A percentile compares a stretch with the other conserved stretches of the same genome.
These are phyloP conservation scores for Ulvella scutata DNA, from an alignment of 139 green algal species.

Conservation along the genomic window DNA sequence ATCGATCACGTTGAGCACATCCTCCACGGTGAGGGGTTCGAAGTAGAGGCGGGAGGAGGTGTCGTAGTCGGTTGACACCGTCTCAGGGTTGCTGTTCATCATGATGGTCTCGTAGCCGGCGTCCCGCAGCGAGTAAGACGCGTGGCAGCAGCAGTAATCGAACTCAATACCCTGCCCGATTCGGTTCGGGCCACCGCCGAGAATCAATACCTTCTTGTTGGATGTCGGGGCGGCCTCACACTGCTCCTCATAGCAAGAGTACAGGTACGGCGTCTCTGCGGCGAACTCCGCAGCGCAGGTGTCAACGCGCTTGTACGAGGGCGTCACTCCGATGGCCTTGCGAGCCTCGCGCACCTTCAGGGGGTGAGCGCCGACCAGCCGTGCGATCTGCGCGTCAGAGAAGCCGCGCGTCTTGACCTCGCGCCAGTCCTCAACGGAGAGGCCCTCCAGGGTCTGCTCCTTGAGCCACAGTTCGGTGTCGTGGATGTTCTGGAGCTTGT, in stretches of 20 bases:
- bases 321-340: conserved; percentile 54
- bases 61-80: conserved; percentile 97
- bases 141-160: conserved; percentile 99
- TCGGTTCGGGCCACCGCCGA: conserved; percentile 96
- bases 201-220: conserved; percentile 75
- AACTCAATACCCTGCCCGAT: conserved; percentile 99
- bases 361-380: conserved; percentile 15
- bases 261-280: conserved; percentile 93
- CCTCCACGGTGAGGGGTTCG: conserved; percentile 72
- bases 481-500: conserved; percentile 59
- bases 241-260: conserved; percentile 75
- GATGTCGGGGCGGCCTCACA: conserved; percentile 50
- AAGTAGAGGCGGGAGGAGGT: conserved; percentile 97
- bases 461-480: conserved; percentile 52
- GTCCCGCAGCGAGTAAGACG: conserved; percentile 79
- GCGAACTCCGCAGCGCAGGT: conserved; percentile 98
- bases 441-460: conserved; percentile 35
- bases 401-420: conserved; percentile 80
- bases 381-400: conserved; percentile 77
- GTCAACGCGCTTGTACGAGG: conserved; percentile 91
- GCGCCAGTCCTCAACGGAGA: conserved; percentile 58
- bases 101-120: conserved; percentile 98
- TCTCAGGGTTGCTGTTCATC: conserved; percentile 99
- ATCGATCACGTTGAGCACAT: conserved; percentile 96
- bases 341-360: conserved; percentile 40